phyloP scores from a whole-genome alignment of 2,329 filamentous ascomycete genomes.

The Cladorrhinum sp. region DNA sequence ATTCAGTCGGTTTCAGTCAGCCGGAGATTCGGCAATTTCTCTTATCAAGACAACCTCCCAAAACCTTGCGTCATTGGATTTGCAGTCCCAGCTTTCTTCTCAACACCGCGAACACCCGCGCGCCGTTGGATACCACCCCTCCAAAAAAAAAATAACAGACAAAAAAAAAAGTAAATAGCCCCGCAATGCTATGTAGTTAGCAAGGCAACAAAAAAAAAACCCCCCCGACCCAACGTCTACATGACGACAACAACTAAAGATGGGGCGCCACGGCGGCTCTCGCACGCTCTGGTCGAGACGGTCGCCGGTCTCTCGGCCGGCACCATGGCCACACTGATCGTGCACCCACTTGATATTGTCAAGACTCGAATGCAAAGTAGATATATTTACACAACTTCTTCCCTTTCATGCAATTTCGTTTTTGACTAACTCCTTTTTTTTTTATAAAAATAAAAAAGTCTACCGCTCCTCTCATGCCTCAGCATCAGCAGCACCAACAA shows the following conservation, averaged over 20 bases:
- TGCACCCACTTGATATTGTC: conserved; percentile 91
- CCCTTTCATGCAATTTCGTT: neutral
- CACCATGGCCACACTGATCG: conserved; percentile 76
- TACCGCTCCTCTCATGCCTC: conserved; percentile 43
- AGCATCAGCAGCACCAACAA: conserved; percentile 40
- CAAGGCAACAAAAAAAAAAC: neutral
- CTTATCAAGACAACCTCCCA: neutral
- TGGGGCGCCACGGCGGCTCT: conserved; percentile 51
- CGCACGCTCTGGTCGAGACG: conserved; percentile 79
- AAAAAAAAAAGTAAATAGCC: neutral
- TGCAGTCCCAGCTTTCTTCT: neutral
- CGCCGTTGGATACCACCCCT: conserved; percentile 4
- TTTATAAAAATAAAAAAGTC: conserved; percentile 38
- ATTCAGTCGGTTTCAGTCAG: conserved; percentile 1
- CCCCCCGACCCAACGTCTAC: conserved; percentile 27
- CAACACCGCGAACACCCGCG: conserved; percentile 3
- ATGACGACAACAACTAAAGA: conserved; percentile 46
- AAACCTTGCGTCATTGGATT: conserved; percentile 20
- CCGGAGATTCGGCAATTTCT: neutral
- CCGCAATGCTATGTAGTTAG: conserved; percentile 24
- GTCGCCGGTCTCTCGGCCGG: conserved; percentile 88
- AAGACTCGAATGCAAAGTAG: conserved; percentile 92
- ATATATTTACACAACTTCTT: conserved; percentile 21
- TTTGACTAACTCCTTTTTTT: neutral
- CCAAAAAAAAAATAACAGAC: neutral